Base-by-base conservation (phyloP, 805 yeast genomes). In the Suhomyces kilbournensis region DNA sequence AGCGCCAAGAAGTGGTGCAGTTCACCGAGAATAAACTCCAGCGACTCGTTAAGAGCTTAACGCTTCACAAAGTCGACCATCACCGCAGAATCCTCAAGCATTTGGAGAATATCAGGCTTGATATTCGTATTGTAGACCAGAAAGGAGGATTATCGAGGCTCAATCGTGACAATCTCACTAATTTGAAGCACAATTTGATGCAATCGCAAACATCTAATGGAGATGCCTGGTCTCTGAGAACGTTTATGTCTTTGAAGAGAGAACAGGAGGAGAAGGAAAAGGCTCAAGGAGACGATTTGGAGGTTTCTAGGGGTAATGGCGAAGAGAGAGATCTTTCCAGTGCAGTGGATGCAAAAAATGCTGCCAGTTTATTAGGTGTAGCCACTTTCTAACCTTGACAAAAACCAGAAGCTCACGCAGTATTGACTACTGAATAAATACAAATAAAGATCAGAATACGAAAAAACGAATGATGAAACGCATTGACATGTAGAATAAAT, bases 61-160 rank as follows among this genome's bases (percentile, higher is more conserved):
- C 90, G 0, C 71, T 88, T 56, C 82, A 84, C 56, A 84, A 84
- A 60, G 91, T 94, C 44, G 96, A 90, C 54, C 88, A 85, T 58
- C 97, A 92, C 71, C 80, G 98, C 44, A 85, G 89, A 60, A 84
- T 88, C 47, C 75, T 94, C 49, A 79, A 83, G 51, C 78, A 86
- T 38, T 77, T 96, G 72, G 96, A 85, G 63, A 81, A 78, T 58
- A 83, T 82, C 53, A 80, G 93, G 53, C 70, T 80, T 3, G 94
- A 88, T 57, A 85, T 89, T 9, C 76, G 96, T 51, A 77, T 82
- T 7, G 88, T 88, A 4, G 96, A 89, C 68, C 79, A 80, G 26
- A 76, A 78, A 23, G 96, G 96, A 20, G 96, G 96, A 0, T 77
- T 94, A 39, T 81, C 94, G 39, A 75, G 97, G 51, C 73, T 94